A percentile compares a stretch with the other conserved stretches of the same genome.
Conservation (phyloP, 177 flowering plant genomes). For the Tripterygium wilfordii region DNA sequence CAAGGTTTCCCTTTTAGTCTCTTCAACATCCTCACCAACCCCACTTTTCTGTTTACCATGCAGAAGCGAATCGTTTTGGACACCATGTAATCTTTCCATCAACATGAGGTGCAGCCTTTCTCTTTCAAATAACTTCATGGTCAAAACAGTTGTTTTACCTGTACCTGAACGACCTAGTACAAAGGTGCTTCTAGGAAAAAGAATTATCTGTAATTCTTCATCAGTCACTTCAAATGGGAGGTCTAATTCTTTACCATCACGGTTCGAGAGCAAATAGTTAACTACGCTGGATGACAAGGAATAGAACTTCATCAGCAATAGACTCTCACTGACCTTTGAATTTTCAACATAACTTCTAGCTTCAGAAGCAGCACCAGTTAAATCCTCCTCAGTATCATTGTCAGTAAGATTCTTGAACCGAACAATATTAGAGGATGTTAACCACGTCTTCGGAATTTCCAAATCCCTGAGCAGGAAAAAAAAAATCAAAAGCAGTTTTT, state of each 20-base stretch:
- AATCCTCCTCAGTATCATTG: constrained; percentile 9
- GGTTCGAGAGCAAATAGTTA: constrained; percentile 51
- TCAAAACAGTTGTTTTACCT: constrained; percentile 78
- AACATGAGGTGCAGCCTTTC: constrained; percentile 35
- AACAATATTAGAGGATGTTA: constrained; percentile 12
- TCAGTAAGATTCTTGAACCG: constrained; percentile 8
- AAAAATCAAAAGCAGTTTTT: background rate
- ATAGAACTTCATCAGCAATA: constrained; percentile 79
- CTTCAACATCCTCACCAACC: constrained; percentile 2
- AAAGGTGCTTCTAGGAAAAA: constrained; percentile 43
- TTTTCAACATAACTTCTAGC: constrained; percentile 54
- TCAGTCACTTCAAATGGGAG: constrained; percentile 83
- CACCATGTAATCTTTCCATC: constrained; percentile 21
- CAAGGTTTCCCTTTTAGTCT: constrained; percentile 13
- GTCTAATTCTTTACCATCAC: constrained; percentile 53
- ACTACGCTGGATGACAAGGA: constrained; percentile 52
- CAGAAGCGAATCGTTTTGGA: background rate
- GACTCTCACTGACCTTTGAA: constrained; percentile 66
- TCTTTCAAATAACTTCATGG: constrained; percentile 50
- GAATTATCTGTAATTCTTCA: constrained; percentile 55
- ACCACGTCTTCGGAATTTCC: constrained; percentile 26
- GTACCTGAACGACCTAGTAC: constrained; percentile 82
- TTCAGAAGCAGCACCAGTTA: constrained; percentile 12
- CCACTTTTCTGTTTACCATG: background rate
- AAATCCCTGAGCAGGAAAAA: constrained; percentile 11